phyloP scores from a whole-genome alignment of 306 rosid species.

The Pyrus communis region DNA sequence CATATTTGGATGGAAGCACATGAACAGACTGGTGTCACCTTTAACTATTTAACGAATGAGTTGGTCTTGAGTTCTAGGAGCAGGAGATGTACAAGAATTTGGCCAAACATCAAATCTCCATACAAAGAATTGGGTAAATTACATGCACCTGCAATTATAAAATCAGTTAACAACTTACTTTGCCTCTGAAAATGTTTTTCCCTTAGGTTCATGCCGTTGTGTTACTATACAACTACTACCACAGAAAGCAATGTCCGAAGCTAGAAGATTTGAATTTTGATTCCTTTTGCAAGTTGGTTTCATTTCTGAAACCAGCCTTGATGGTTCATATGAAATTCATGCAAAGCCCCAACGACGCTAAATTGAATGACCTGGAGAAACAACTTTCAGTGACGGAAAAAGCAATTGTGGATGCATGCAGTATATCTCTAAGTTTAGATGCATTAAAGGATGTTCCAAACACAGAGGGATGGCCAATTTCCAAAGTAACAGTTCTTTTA shows the following conservation, averaged over 20 bases:
- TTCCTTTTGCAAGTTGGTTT: conserved; percentile 65
- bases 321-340: conserved; percentile 54
- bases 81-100: background rate
- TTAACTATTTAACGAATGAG: background rate
- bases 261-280: conserved; percentile 49
- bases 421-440: conserved; percentile 46
- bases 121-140: background rate
- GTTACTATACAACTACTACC: conserved; percentile 74
- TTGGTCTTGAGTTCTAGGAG: background rate
- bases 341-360: conserved; percentile 41
- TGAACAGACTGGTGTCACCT: background rate
- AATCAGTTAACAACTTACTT: conserved; percentile 22
- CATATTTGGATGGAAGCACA: background rate
- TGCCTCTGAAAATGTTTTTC: conserved; percentile 18
- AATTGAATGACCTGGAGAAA: conserved; percentile 47
- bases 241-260: conserved; percentile 48
- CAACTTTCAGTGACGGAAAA: conserved; percentile 68
- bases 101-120: background rate
- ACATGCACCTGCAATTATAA: background rate
- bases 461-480: conserved; percentile 63
- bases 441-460: conserved; percentile 49
- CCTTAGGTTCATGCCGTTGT: conserved; percentile 72
- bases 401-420: conserved; percentile 64
- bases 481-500: conserved; percentile 68
- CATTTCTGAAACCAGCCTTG: conserved; percentile 50